These are phyloP conservation scores for Penicillium waksmanii DNA, from an alignment of 495 filamentous ascomycete species.

Conservation along the genomic window DNA sequence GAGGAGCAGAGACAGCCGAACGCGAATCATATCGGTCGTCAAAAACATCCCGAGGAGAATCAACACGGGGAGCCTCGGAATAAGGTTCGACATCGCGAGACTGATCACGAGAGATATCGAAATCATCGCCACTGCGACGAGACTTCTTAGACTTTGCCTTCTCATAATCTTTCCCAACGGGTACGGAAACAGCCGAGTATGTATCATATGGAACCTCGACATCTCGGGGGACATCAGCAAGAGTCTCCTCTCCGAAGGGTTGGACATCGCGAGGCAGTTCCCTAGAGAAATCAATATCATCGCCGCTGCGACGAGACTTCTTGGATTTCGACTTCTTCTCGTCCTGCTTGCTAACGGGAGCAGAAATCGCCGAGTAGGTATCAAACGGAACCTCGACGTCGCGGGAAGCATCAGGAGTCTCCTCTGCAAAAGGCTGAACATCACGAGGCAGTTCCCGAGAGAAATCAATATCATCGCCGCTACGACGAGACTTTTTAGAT, in stretches of 20 bases:
- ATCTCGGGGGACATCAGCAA: slow-evolving; percentile 10
- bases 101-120: slow-evolving; percentile 25
- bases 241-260: slow-evolving; percentile 3
- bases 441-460: slow-evolving; percentile 15
- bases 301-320: slow-evolving; percentile 27
- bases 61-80: neutral
- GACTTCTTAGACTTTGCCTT: slow-evolving; percentile 26
- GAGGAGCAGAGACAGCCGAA: slow-evolving; percentile 35
- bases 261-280: slow-evolving; percentile 10
- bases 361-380: slow-evolving; percentile 33
- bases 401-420: slow-evolving; percentile 6
- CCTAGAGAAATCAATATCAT: slow-evolving; percentile 27
- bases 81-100: slow-evolving; percentile 9
- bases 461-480: slow-evolving; percentile 28
- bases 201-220: slow-evolving; percentile 17
- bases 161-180: slow-evolving; percentile 20
- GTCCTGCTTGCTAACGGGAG: slow-evolving; percentile 19
- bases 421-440: slow-evolving; percentile 2
- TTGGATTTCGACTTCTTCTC: slow-evolving; percentile 25
- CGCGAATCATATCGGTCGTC: slow-evolving; percentile 19
- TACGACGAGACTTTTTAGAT: slow-evolving; percentile 28
- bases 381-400: slow-evolving; percentile 18
- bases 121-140: slow-evolving; percentile 27
- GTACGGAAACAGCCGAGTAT: slow-evolving; percentile 33
- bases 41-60: slow-evolving; percentile 13